Base-by-base conservation (phyloP, 352 stramenopile genomes). In the Phytophthora pinifolia region DNA sequence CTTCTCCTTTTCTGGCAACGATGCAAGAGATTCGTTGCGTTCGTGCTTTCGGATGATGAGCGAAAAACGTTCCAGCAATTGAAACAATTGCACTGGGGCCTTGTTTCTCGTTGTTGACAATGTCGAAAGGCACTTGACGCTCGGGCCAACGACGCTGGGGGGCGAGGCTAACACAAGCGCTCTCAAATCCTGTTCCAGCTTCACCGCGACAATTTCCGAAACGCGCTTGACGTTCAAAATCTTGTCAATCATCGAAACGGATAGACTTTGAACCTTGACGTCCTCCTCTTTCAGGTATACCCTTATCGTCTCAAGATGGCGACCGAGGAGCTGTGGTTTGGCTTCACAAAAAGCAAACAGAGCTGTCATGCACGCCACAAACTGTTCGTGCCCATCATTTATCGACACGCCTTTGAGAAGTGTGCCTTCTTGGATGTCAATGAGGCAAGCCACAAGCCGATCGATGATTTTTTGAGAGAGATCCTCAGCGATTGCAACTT, bases 101-200 rank as follows among this genome's bases (percentile, higher is more conserved):
- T 72, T 86, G 12, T 72, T 84, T 7, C 65, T 75, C 14, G 48
- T 58, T 13, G 25, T 60, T 4, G 74, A 70, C 18, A 96, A 67
- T 4, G 71, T 80, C 18, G 80, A 74, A 9, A 94, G 67, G 36
- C 84, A 96, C 35, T 83, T 70, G 49, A 96, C 70, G 55, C 80
- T 89, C 9, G 81, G 79, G 33, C 72, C 75, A 18, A 96, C 86
- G 43, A 96, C 84, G 45, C 85, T 92, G n/a, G 86, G 86, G n/a
- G 82, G 74, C 12, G 83, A 76, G 4, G 67, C 46, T 22, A 87
- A 68, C 12, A 95, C 59, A 15, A 95, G 46, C 9, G 60, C 34
- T 37, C 79, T 91, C 27, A 96, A 60, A 59, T 94, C 84, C 6
- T 20, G 38, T 53, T 92, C 76, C 9, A 95, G 45, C 22, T 44